Percentiles rank a stretch among this genome's conserved stretches.
These are phyloP conservation scores for Colletotrichum tropicale DNA, from an alignment of 2,329 filamentous ascomycete genomes.

Conservation along the genomic window DNA sequence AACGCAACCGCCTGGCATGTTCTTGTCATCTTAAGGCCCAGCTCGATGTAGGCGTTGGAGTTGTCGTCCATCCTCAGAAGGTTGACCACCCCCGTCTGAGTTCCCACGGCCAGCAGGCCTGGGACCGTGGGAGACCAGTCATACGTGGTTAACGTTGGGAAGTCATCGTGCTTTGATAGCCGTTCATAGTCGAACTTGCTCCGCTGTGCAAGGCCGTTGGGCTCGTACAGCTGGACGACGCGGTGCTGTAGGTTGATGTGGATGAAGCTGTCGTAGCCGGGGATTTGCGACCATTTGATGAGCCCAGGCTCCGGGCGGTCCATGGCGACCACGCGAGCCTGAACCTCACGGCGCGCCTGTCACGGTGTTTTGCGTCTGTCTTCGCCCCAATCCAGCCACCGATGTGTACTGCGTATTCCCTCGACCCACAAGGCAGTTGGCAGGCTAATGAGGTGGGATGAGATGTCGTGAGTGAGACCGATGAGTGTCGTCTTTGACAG, in stretches of 20 bases:
- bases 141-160: conserved; percentile 67
- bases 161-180: conserved; percentile 64
- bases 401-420: background rate
- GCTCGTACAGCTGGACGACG: conserved; percentile 66
- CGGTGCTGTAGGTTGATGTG: conserved; percentile 69
- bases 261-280: conserved; percentile 63
- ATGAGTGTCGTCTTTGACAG: background rate
- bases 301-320: conserved; percentile 67
- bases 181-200: conserved; percentile 63
- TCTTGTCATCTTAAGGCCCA: conserved; percentile 75
- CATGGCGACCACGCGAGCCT: conserved; percentile 39
- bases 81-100: conserved; percentile 75
- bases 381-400: background rate
- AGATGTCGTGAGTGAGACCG: background rate
- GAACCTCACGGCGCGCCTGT: background rate
- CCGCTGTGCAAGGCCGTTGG: conserved; percentile 61
- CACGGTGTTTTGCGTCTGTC: background rate
- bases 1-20: conserved; percentile 85
- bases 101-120: conserved; percentile 76
- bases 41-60: conserved; percentile 67
- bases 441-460: background rate
- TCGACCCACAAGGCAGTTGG: background rate
- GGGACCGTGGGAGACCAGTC: conserved; percentile 69
- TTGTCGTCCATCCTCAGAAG: conserved; percentile 75
- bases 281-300: conserved; percentile 70